phyloP scores from a whole-genome alignment of 1,284 basidiomycete genomes.

The Anthracocystis setariae region DNA sequence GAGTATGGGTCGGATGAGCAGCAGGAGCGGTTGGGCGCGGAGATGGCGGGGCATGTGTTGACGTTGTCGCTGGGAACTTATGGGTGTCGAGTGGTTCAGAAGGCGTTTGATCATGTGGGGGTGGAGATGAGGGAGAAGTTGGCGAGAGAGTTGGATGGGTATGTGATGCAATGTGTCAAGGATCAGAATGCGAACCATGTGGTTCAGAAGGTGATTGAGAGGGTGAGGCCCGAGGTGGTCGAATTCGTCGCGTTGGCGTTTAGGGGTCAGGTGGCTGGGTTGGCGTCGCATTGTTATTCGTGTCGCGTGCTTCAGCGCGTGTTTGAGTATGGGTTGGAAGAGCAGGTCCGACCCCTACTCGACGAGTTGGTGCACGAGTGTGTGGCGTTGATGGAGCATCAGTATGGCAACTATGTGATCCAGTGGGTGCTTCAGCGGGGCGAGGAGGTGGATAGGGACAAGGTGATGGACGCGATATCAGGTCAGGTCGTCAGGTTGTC shows the following conservation, averaged over 20 bases:
- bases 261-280: conserved; percentile 81
- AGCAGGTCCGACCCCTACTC: conserved; percentile 78
- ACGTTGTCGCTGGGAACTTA: conserved; percentile 90
- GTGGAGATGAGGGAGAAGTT: conserved; percentile 39
- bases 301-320: conserved; percentile 94
- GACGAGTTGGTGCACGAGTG: conserved; percentile 85
- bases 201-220: conserved; percentile 68
- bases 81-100: conserved; percentile 76
- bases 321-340: conserved; percentile 75
- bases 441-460: conserved; percentile 75
- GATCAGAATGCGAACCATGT: conserved; percentile 97
- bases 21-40: conserved; percentile 76
- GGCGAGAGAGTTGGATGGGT: conserved; percentile 77
- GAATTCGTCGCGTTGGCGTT: conserved; percentile 79
- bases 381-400: conserved; percentile 67
- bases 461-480: conserved; percentile 78
- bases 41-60: conserved; percentile 84
- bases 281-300: conserved; percentile 91
- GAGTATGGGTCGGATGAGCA: conserved; percentile 80
- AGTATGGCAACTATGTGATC: conserved; percentile 83
- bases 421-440: conserved; percentile 92
- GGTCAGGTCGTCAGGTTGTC: conserved; percentile 78
- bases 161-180: conserved; percentile 86
- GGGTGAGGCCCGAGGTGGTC: conserved; percentile 76
- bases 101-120: conserved; percentile 73